Base-by-base conservation (phyloP, 2,329 filamentous ascomycete species). In the Clonostachys chloroleuca region DNA sequence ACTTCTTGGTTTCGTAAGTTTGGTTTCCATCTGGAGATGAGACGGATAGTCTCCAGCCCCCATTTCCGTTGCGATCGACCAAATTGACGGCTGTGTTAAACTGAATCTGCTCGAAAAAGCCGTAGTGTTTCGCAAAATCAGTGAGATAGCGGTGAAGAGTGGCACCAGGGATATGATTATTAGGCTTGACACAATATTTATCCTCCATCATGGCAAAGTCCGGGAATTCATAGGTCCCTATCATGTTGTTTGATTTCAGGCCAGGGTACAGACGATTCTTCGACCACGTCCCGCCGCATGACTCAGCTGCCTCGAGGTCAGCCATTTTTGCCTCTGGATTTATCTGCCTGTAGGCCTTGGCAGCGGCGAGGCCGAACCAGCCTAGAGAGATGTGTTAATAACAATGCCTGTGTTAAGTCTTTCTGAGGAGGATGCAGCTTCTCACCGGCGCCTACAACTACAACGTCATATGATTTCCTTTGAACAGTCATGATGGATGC, bases 221-320 rank as follows among this genome's bases (percentile, higher is more conserved):
- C 1, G 81, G 80, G 56, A 80, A 90, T 61, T 92, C 85, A 54
- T 85, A 89, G 0, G 81, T 86, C 4, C 87, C 86, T 12, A 84
- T 62, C 60, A 89, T 76, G 57, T 91, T 91, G 64, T 92, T 92
- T 44, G 80, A 83, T 56, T 82, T 86, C 43, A 92, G 72, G 2
- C 81, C 82, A 0, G 82, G 78, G 59, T 91, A 86, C 1, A 89
- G 65, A 2, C 86, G 77, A 37, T 85, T 70, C 47, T 79, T 70
- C 9, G 82, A 78, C 87, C 87, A 91, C n/a, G 83, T 81, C 4
- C 87, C 87, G 2, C 87, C 87, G 70, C 60, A 12, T 73, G 71
- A 6, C 20, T 43, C 43, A 12, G 42, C 46, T 39, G 72, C 65
- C 42, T 89, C 86, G 33, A 87, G 65, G 10, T 89, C 58, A 2